Conservation (phyloP, 495 filamentous ascomycete genomes). For the Annulohypoxylon bovei region DNA sequence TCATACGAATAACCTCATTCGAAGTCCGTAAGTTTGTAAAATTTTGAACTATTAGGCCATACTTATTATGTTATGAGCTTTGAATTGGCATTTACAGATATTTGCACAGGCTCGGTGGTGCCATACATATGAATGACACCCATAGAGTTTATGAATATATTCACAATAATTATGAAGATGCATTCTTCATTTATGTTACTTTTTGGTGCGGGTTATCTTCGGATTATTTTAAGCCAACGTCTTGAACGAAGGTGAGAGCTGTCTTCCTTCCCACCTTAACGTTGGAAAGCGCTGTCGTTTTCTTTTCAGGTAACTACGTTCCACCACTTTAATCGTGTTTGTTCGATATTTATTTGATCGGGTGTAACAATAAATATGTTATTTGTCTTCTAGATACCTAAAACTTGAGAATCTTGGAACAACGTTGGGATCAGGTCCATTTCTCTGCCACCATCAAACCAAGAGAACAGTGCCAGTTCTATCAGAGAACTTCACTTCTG, state of each 20-base stretch:
- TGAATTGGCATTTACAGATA: background rate
- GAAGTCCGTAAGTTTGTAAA: background rate
- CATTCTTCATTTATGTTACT: background rate
- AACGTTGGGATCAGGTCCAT: background rate
- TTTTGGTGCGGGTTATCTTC: slow-evolving; percentile 1
- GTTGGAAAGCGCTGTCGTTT: background rate
- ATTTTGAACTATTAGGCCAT: background rate
- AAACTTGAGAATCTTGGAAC: background rate
- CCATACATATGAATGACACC: no score
- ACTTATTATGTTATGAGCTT: background rate
- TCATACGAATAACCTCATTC: background rate
- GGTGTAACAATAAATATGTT: background rate
- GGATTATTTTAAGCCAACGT: slow-evolving; percentile 2
- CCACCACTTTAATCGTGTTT: background rate
- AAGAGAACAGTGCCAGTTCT: background rate
- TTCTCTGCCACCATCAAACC: background rate
- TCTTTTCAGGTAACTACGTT: slow-evolving; percentile 15
- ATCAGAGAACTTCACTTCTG: background rate
- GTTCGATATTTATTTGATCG: background rate
- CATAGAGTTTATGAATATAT: background rate
- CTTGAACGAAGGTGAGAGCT: background rate
- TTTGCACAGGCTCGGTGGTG: background rate
- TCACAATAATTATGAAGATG: background rate
- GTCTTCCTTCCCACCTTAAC: background rate
- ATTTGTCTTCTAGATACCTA: background rate